Evolutionary conservation across 163 green algal genomes (phyloP).

Genomic region (Prototheca cutis): DNA sequence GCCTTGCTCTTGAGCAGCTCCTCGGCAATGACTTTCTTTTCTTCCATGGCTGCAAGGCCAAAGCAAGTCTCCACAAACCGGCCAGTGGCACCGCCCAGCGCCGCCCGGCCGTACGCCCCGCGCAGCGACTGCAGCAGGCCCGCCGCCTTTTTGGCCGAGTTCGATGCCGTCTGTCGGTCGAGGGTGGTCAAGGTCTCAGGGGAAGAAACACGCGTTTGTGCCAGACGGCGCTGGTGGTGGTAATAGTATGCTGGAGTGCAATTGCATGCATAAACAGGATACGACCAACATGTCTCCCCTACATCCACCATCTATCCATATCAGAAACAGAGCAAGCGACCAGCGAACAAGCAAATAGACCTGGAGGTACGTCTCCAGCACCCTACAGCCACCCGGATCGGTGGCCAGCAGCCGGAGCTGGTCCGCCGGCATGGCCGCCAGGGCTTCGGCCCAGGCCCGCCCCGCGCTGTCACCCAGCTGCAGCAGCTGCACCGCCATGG

Average conservation of each 20-base stretch:
- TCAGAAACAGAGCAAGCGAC: no score
- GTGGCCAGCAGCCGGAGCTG: constrained; percentile 29
- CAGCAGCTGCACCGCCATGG: constrained; percentile 43
- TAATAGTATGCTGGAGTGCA: no score
- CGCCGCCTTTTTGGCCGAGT: constrained; percentile 33
- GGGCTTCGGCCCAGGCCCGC: constrained; percentile 41
- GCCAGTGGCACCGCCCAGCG: constrained; percentile 27
- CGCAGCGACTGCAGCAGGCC: constrained; percentile 36
- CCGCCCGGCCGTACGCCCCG: constrained; percentile 31
- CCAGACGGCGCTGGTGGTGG: no score
- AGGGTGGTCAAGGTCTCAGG: no score
- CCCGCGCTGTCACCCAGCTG: constrained; percentile 14
- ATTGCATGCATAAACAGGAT: no score
- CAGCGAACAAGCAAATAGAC: constrained; percentile 2
- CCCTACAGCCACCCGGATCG: constrained; percentile 53
- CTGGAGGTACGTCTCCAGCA: constrained; percentile 53
- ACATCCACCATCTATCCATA: no score
- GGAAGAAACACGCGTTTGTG: no score
- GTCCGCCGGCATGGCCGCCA: constrained; percentile 31
- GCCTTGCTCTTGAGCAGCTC: constrained; percentile 36
- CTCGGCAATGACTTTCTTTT: constrained; percentile 49
- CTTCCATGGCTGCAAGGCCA: constrained; percentile 25
- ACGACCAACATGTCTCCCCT: no score
- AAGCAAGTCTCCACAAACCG: constrained; percentile 56
- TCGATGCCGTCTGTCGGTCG: constrained; percentile 8